Evolutionary conservation across 257 asterid genomes (phyloP).

Genomic region (Scutellaria baicalensis): DNA sequence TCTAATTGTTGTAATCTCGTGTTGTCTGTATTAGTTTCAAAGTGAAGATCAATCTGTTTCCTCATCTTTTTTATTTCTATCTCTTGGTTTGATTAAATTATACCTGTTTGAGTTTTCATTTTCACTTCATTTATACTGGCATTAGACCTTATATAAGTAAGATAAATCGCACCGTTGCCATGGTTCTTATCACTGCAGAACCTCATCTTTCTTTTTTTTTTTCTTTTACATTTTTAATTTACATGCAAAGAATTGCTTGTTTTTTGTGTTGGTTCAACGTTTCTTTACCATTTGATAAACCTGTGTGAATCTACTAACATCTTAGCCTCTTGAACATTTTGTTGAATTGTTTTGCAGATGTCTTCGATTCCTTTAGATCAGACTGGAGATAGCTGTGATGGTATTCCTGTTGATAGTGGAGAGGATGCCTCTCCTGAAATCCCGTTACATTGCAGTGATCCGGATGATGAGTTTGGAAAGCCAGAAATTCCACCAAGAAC

Average conservation of each 20-base stretch:
- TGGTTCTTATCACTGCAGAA: neutral
- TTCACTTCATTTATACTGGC: neutral
- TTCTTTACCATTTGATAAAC: neutral
- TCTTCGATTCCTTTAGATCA: conserved; percentile 16
- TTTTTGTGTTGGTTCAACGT: neutral
- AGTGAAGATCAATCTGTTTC: neutral
- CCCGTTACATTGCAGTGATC: conserved; percentile 18
- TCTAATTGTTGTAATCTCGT: neutral
- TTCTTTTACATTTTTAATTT: neutral
- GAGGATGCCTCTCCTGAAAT: conserved; percentile 32
- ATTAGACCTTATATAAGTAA: neutral
- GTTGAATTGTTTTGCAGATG: conserved; percentile 27
- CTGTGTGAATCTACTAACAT: neutral
- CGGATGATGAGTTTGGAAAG: conserved; percentile 28
- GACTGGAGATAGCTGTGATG: conserved; percentile 22
- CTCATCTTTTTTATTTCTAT: neutral
- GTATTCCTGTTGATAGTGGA: conserved; percentile 18
- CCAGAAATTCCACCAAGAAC: conserved; percentile 44
- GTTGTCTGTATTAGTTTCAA: neutral
- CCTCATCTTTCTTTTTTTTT: neutral
- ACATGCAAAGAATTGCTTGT: neutral
- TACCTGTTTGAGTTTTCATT: neutral
- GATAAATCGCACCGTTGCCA: neutral
- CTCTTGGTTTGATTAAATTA: neutral
- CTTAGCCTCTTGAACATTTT: neutral